A percentile compares a stretch with the other conserved stretches of the same genome.
Conservation (phyloP, 768 basidiomycete species). For the Lepiota venenata region DNA sequence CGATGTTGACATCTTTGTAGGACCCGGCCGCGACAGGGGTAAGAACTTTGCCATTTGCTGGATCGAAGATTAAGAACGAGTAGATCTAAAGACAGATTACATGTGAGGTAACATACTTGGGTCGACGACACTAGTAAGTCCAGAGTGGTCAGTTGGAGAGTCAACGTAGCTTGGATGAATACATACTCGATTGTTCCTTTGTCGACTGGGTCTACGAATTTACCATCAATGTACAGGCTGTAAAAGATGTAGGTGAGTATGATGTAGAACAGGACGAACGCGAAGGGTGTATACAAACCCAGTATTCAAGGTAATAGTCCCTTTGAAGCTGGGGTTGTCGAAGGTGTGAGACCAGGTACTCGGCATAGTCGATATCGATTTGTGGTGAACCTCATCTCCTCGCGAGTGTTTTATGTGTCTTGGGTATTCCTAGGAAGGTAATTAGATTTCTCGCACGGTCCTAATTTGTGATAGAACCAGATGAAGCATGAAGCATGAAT, state of each 20-base stretch:
- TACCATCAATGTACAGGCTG: constrained; percentile 26
- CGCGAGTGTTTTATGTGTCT: too few relatives aligned
- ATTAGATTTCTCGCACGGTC: too few relatives aligned
- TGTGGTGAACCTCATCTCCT: too few relatives aligned
- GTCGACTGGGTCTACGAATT: constrained; percentile 20
- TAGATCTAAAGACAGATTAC: too few relatives aligned
- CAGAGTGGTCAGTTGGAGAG: neutral
- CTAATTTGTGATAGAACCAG: too few relatives aligned
- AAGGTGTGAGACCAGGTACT: constrained; percentile 44
- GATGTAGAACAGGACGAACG: too few relatives aligned
- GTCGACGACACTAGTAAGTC: constrained; percentile 44
- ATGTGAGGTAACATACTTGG: constrained; percentile 26
- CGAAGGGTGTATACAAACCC: constrained; percentile 18
- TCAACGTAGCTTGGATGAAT: neutral
- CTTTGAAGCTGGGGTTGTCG: constrained; percentile 53
- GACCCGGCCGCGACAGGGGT: constrained; percentile 51
- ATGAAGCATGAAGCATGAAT: too few relatives aligned
- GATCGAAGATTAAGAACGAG: neutral
- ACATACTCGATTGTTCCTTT: constrained; percentile 18
- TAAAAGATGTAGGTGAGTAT: too few relatives aligned
- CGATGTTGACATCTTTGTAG: constrained; percentile 37
- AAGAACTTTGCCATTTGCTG: constrained; percentile 54
- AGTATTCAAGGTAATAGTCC: constrained; percentile 53
- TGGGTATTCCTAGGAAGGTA: too few relatives aligned
- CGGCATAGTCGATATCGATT: constrained; percentile 24